phyloP scores from a whole-genome alignment of 2,329 filamentous ascomycete genomes.

The Ceratocystis cubensis region DNA sequence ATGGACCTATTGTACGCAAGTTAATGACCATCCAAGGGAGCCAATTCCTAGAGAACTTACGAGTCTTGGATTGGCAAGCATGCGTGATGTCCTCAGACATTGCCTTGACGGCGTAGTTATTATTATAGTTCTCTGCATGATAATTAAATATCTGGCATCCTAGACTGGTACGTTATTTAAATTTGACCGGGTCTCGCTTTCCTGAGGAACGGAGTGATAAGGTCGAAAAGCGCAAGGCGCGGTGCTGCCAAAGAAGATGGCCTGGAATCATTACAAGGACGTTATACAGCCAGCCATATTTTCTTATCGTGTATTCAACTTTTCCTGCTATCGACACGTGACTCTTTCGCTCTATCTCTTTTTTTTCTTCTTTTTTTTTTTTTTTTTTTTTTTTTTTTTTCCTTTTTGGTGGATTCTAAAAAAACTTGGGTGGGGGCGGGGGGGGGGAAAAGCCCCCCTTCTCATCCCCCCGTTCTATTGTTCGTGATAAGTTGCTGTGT shows the following conservation, averaged over 20 bases:
- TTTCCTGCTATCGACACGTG: slow-evolving; percentile 9
- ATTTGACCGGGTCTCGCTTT: background rate
- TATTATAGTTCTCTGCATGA: slow-evolving; percentile 8
- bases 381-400: background rate
- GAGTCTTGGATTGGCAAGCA: background rate
- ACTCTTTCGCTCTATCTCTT: background rate
- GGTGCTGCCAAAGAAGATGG: background rate
- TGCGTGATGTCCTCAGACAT: slow-evolving; percentile 4
- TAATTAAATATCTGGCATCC: too few species aligned
- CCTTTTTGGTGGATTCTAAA: background rate
- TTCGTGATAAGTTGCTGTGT: too few species aligned
- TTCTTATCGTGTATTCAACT: background rate
- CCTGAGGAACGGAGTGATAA: background rate
- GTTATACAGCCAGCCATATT: background rate
- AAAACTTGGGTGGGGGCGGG: too few species aligned
- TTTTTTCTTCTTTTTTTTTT: background rate
- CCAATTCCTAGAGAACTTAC: background rate
- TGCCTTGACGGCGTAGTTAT: slow-evolving; percentile 8
- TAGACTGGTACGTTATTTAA: background rate
- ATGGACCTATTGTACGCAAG: background rate
- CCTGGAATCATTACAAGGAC: background rate
- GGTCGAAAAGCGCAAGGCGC: background rate
- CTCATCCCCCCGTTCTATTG: too few species aligned
- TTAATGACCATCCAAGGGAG: background rate
- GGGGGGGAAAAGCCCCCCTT: too few species aligned